Evolutionary conservation across 805 yeast species (phyloP), one percentile per base, ranked within the genome.

Genomic region (Candida michaelii): DNA sequence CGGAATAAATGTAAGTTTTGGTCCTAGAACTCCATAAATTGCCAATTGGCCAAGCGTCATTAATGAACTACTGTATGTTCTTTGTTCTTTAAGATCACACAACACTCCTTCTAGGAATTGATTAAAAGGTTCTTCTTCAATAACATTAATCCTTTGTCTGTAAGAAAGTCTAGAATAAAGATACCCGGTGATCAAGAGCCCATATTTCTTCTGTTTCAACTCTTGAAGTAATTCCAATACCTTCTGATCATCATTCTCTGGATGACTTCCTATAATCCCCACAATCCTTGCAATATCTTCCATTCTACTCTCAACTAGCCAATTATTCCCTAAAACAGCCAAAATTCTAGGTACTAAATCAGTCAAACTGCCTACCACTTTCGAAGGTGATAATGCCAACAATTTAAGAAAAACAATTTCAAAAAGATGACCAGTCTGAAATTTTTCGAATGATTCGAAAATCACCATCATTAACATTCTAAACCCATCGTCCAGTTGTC

Each of bases 201-300:
- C 52, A 3, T 53, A 52, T 35, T 55, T 60, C 2, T 50, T 37
- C 15, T 48, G n/a, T 45, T 11, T 43, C 42, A 8, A 27, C 35
- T 1, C 34, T 23, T 3, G 51, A 43, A 18, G 36, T 11, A 54
- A 45, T 1, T 15, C 18, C 3, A 11, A 2, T 1, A 58, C 43
- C 4, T 37, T 36, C 1, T 33, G 39, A 17, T 47, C 44, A 10
- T 38, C 19, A 27, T 51, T 52, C 0, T 29, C 21, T 3, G 70
- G 66, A 51, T 76, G 78, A 30, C 79, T 69, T 2, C 65, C 73
- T 43, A 79, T 60, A 3, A 79, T 70, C 19, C 81, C 85, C 24
- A 79, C 49, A 2, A 69, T 50, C 40, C 64, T 70, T 4, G 80
- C 71, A 4, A 75, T 67, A 37, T 69, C 63, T 9, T 46, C 41